A percentile compares a stretch with the other conserved stretches of the same genome.
Evolutionary conservation across 371 early-diverging fungal genomes (phyloP).

Genomic region (Lichtheimia ramosa): DNA sequence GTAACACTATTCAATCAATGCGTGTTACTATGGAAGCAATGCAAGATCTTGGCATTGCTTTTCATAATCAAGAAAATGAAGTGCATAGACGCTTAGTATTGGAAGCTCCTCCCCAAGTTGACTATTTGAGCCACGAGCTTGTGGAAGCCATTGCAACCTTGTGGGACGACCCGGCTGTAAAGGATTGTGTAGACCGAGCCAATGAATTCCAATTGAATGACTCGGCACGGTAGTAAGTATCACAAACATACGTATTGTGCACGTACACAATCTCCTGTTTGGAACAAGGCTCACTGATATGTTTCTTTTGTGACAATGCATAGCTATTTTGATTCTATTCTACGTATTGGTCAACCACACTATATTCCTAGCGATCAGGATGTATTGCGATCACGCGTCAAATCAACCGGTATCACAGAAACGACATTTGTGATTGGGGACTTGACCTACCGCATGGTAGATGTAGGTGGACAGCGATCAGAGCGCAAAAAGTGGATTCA

Average conservation of each 20-base stretch:
- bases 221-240: slow-evolving; percentile 75
- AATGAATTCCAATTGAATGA: slow-evolving; percentile 88
- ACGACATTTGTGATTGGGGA: slow-evolving; percentile 81
- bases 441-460: slow-evolving; percentile 86
- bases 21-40: slow-evolving; percentile 88
- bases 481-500: slow-evolving; percentile 96
- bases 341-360: slow-evolving; percentile 72
- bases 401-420: slow-evolving; percentile 88
- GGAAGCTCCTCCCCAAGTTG: slow-evolving; percentile 67
- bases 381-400: slow-evolving; percentile 78
- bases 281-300: not conserved
- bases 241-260: not conserved
- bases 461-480: slow-evolving; percentile 92
- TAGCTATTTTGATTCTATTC: slow-evolving; percentile 85
- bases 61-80: slow-evolving; percentile 67
- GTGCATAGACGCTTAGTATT: slow-evolving; percentile 55
- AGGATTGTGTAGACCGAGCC: slow-evolving; percentile 68
- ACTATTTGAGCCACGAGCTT: slow-evolving; percentile 61
- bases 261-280: not conserved
- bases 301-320: not conserved
- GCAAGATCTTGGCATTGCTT: slow-evolving; percentile 68
- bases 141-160: slow-evolving; percentile 70
- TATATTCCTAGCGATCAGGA: slow-evolving; percentile 90
- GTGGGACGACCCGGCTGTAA: slow-evolving; percentile 81
- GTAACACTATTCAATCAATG: slow-evolving; percentile 91